Evolutionary conservation across 225 moss, liverwort and hornwort species (phyloP), one percentile per base, ranked within the genome.

Genomic region (Anthoceros angustus): DNA sequence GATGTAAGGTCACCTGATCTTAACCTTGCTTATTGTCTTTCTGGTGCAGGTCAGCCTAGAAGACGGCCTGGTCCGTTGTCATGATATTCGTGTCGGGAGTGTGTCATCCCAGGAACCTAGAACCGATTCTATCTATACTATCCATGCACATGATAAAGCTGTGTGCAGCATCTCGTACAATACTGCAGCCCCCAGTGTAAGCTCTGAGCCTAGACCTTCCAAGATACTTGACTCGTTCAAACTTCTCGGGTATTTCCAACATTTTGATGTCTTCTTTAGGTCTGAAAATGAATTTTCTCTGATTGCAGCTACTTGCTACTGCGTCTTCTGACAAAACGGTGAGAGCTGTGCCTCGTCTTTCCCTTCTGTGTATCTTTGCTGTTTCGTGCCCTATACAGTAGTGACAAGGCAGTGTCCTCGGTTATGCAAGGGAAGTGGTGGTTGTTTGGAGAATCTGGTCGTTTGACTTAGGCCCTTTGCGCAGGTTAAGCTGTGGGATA

Each of bases 131-230:
- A 61, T 92, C 40, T 92, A 85, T 65, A 98, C 84, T 10, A 86
- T 89, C 68, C 88, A 92, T 71, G 98, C 86, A 0, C 98, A 98
- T 69, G 89, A 92, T 70, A 92, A 89, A 66, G 92, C 92, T 10
- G 88, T 84, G 39, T 98, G 87, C 65, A 80, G 82, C 67, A 63
- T 92, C 69, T 78, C 89, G 0, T 92, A 80, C 66, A 92, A 83
- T 72, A 68, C 42, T 10, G 77, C 39, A 43, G 86, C 80, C 2
- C 84, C 84, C 0, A 92, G 91, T 66, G 55, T 55, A 55, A 55
- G 1, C 32, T 32, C 32, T 32, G 32, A 4, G 4, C 32, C 32
- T 32, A 32, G 1, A 4, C 32, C 4, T 32, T 32, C 32, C 32
- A 32, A 32, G 32, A 32, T 32, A 4, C 32, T 1, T 32, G 32